Conservation (phyloP, 257 asterid species). For the Ballota nigra region DNA sequence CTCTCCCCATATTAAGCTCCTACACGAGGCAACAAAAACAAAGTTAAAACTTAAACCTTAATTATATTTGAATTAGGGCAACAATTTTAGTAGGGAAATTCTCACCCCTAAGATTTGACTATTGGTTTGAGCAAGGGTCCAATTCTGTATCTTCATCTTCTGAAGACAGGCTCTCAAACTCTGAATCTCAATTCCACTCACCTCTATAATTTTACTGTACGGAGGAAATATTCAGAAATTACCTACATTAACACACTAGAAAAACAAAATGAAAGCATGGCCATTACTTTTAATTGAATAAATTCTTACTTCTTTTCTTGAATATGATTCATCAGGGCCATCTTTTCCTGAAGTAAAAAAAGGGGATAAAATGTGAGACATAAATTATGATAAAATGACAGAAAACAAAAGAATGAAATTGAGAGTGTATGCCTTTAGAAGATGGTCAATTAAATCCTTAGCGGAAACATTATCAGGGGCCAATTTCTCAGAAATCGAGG, state of each 20-base stretch:
- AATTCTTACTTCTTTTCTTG: slow-evolving; percentile 66
- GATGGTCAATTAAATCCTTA: slow-evolving; percentile 50
- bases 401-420: neutral
- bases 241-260: neutral
- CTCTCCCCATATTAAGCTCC: slow-evolving; percentile 72
- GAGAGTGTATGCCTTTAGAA: slow-evolving; percentile 47
- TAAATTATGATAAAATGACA: neutral
- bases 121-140: slow-evolving; percentile 84
- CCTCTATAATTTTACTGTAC: slow-evolving; percentile 75
- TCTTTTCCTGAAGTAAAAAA: slow-evolving; percentile 57
- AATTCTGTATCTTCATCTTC: slow-evolving; percentile 81
- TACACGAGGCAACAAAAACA: slow-evolving; percentile 33
- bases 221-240: slow-evolving; percentile 5
- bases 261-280: neutral
- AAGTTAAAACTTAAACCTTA: neutral
- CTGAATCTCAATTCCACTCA: slow-evolving; percentile 74
- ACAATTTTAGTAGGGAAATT: slow-evolving; percentile 1
- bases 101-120: slow-evolving; percentile 73
- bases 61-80: neutral
- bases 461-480: slow-evolving; percentile 36
- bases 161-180: slow-evolving; percentile 57
- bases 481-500: slow-evolving; percentile 35
- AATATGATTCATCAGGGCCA: slow-evolving; percentile 65
- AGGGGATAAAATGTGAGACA: neutral
- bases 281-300: neutral